A percentile compares a stretch with the other conserved stretches of the same genome.
These are phyloP conservation scores for Nemophila menziesii DNA, from an alignment of 257 asterid genomes.

Conservation along the genomic window DNA sequence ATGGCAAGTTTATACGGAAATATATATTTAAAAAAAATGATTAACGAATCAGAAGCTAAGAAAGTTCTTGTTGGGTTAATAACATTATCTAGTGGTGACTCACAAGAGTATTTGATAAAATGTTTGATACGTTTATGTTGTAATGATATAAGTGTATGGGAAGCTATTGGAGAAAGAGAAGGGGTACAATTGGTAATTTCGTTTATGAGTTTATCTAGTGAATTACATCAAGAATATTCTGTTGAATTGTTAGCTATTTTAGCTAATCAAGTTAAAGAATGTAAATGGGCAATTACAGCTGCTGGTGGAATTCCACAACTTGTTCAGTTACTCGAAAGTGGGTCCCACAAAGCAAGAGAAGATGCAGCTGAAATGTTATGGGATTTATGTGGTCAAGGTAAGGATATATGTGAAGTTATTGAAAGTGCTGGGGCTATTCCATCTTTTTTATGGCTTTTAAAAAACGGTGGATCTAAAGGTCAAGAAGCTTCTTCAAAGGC, in stretches of 20 bases:
- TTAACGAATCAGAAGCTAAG: conserved; percentile 58
- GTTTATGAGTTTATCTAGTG: conserved; percentile 62
- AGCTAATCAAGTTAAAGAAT: conserved; percentile 69
- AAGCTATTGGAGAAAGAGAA: conserved; percentile 78
- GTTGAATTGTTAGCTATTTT: conserved; percentile 70
- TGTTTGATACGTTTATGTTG: conserved; percentile 47
- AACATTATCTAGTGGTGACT: conserved; percentile 58
- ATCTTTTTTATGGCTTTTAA: conserved; percentile 60
- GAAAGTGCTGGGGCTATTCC: conserved; percentile 75
- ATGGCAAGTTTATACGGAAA: conserved; percentile 69
- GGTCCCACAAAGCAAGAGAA: conserved; percentile 64
- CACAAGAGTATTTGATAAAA: conserved; percentile 51
- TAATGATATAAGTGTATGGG: conserved; percentile 53
- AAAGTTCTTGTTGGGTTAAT: conserved; percentile 67
- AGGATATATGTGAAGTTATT: conserved; percentile 67
- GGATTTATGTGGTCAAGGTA: conserved; percentile 69
- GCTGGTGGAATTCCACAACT: conserved; percentile 96
- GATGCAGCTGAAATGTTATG: conserved; percentile 47
- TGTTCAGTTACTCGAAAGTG: conserved; percentile 59
- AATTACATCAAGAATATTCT: conserved; percentile 73
- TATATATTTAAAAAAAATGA: conserved; percentile 26
- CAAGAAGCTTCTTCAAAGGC: conserved; percentile 65
- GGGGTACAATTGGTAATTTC: conserved; percentile 81
- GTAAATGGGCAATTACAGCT: conserved; percentile 96
- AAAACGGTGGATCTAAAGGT: conserved; percentile 57